Base-by-base conservation (phyloP, 2,329 filamentous ascomycete species). In the Xylaria hypoxylon region DNA sequence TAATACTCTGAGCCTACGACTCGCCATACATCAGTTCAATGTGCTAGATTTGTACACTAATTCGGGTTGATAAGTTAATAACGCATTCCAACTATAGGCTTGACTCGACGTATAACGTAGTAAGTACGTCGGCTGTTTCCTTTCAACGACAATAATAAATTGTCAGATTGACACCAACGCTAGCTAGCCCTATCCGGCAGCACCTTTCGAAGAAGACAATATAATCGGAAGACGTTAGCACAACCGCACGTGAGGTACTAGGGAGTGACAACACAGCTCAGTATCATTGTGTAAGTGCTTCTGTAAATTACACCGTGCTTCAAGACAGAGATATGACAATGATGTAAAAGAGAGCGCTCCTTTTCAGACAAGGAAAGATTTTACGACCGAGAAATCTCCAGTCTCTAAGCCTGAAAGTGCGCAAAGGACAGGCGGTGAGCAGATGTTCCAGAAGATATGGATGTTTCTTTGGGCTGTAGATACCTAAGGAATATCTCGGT, bases 371-470 rank as follows among this genome's bases (percentile, higher is more conserved):
- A 48, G 48, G 56, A 4, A 42, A 24, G 5, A 8, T n/a, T 13
- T 17, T 48, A 45, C 35, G 44, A 3, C 28, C 24, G 15, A 19
- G 33, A 28, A 19, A 33, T 24, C 40, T 15, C 31, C 11, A 6
- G 5, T 35, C 8, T 59, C 40, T 31, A 3, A 59, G 50, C 42
- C 22, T 40, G 28, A n/a, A 61, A 26, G 35, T 28, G 26, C 5
- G 10, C 8, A 31, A 33, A 47, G 53, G 42, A 57, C 17, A 55
- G 48, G 56, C 51, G 38, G 56, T 50, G 51, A 52, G 52, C 10
- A 24, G 22, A 26, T 53, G 33, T 62, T 62, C 40, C n/a, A 57
- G 51, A 45, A 51, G 33, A 35, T n/a, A 22, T 8, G 13, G 17
- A 7, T 4, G 19, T 45, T 62, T 58, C 26, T 62, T n/a, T 44